A percentile compares a stretch with the other conserved stretches of the same genome.
Conservation (phyloP, 768 basidiomycete species). For the Mycena filopes region DNA sequence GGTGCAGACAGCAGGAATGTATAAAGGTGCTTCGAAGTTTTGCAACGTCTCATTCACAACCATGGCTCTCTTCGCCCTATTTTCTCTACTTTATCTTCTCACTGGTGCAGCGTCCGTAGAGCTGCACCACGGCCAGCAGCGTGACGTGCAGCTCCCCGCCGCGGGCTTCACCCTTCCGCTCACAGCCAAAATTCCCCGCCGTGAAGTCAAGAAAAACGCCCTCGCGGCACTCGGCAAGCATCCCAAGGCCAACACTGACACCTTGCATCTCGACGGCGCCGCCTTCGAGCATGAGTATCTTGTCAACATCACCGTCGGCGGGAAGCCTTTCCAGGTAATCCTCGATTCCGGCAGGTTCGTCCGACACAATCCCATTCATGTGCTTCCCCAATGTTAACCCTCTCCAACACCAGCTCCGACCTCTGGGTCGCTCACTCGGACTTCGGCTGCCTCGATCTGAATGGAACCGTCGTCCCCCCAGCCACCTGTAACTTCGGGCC, state of each 20-base stretch:
- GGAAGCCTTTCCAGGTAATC: conserved; percentile 29
- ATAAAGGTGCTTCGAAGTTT: too few relatives aligned
- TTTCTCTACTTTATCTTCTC: conserved; percentile 7
- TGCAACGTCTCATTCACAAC: neutral
- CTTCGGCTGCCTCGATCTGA: conserved; percentile 30
- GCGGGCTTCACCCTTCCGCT: neutral
- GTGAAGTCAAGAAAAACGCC: neutral
- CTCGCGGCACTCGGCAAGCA: neutral
- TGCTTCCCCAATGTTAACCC: neutral
- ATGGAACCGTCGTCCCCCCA: conserved; percentile 15
- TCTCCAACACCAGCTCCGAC: conserved; percentile 29
- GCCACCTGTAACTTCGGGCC: conserved; percentile 33
- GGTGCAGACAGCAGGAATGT: too few relatives aligned
- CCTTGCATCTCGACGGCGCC: conserved; percentile 20
- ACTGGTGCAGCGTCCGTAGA: neutral
- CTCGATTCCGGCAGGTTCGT: conserved; percentile 33
- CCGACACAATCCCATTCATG: too few relatives aligned
- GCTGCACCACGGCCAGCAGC: neutral
- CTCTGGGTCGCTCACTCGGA: conserved; percentile 29
- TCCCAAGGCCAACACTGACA: neutral
- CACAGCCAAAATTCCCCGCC: neutral
- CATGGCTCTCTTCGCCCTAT: neutral
- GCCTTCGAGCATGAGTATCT: conserved; percentile 32
- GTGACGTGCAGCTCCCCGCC: neutral
- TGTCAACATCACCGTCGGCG: conserved; percentile 31